Evolutionary conservation across 1,284 basidiomycete species (phyloP).

Genomic region (Microbotryum silenes-acaulis): DNA sequence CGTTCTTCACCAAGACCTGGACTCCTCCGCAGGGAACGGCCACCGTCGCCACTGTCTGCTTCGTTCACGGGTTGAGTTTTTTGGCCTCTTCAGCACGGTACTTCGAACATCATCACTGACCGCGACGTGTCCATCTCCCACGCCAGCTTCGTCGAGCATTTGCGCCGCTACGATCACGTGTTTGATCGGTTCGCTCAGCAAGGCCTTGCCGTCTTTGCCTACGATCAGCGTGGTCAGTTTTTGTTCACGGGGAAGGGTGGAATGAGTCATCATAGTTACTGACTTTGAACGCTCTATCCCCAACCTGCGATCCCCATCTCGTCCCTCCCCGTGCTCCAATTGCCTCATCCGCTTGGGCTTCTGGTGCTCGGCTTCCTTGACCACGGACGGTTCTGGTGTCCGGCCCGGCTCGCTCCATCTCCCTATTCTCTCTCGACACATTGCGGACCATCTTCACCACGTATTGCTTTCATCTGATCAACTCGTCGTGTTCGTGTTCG

Average conservation of each 20-base stretch:
- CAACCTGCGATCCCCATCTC: too few relatives aligned
- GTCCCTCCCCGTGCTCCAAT: too few relatives aligned
- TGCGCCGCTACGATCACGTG: slow-evolving; percentile 41
- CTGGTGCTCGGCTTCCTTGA: too few relatives aligned
- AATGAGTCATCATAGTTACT: neutral
- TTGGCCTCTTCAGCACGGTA: too few relatives aligned
- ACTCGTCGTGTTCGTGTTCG: too few relatives aligned
- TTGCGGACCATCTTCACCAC: too few relatives aligned
- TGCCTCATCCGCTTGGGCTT: too few relatives aligned
- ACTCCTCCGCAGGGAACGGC: neutral
- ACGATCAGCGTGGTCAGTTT: slow-evolving; percentile 39
- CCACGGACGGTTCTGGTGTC: too few relatives aligned
- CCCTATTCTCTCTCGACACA: too few relatives aligned
- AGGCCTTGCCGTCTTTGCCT: slow-evolving; percentile 42
- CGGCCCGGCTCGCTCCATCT: too few relatives aligned
- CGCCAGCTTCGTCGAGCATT: slow-evolving; percentile 42
- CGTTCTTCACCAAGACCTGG: slow-evolving; percentile 35
- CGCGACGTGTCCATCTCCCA: neutral
- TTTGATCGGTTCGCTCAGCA: slow-evolving; percentile 39
- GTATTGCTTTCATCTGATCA: neutral
- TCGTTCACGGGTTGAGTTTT: slow-evolving; percentile 33
- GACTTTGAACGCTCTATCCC: too few relatives aligned
- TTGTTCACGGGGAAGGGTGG: neutral
- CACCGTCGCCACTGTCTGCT: slow-evolving; percentile 26
- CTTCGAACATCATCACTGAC: neutral